Evolutionary conservation across 129 eudicot species (phyloP).

Genomic region (Artemisia tridentata): DNA sequence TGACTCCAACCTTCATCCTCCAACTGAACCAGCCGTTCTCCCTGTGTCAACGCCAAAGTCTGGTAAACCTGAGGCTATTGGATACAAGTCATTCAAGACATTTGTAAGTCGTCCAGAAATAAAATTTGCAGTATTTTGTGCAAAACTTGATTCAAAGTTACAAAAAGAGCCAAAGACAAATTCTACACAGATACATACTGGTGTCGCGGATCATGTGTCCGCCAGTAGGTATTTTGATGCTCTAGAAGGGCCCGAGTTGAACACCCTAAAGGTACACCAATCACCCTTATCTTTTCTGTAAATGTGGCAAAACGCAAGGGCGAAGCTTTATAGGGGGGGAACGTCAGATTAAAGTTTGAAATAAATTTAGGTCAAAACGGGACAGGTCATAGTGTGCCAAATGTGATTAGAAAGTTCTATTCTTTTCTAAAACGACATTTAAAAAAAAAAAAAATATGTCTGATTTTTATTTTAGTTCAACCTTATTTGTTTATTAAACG

Average conservation of each 20-base stretch:
- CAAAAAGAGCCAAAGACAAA: constrained; percentile 32
- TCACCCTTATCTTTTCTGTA: background rate
- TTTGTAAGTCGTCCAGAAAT: constrained; percentile 52
- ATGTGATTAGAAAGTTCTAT: too few relatives aligned
- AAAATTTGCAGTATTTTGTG: background rate
- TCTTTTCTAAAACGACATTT: too few relatives aligned
- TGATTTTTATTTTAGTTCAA: too few relatives aligned
- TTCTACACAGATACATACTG: constrained; percentile 21
- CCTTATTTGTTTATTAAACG: background rate
- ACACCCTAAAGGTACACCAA: constrained; percentile 2
- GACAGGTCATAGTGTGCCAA: constrained; percentile 50
- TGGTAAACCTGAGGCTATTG: constrained; percentile 28
- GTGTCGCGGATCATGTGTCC: constrained; percentile 30
- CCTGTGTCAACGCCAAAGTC: constrained; percentile 11
- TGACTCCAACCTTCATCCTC: constrained; percentile 34
- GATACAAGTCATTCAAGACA: constrained; percentile 65
- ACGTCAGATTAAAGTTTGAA: background rate
- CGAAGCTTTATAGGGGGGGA: too few relatives aligned
- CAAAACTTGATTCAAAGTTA: constrained; percentile 6
- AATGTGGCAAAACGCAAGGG: constrained; percentile 4
- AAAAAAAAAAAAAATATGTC: too few relatives aligned
- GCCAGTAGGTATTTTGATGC: constrained; percentile 71
- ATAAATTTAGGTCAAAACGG: constrained; percentile 36
- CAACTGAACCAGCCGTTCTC: background rate
- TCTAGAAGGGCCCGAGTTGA: constrained; percentile 28